Percentiles rank a stretch among this genome's conserved stretches.
phyloP scores from a whole-genome alignment of 441 rosid species.

The Adansonia grandidieri region DNA sequence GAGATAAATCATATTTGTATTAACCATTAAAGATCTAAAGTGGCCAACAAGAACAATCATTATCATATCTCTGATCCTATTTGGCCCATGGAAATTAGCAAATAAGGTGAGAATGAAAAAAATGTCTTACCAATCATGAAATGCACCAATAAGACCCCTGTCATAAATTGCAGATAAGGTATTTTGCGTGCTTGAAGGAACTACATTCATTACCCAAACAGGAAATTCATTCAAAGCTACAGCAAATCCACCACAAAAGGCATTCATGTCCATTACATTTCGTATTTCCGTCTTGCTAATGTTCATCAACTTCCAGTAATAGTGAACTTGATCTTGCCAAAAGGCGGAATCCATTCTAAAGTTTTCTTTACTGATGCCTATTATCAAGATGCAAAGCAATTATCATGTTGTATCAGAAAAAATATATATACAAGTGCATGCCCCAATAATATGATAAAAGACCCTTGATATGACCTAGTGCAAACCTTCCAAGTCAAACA shows the following conservation, averaged over 20 bases:
- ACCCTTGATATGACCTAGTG: not conserved
- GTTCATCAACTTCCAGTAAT: conserved; percentile 74
- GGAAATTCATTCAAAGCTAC: conserved; percentile 67
- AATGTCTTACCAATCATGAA: conserved; percentile 83
- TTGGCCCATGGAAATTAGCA: conserved; percentile 16
- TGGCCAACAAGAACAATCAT: conserved; percentile 4
- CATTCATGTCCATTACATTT: conserved; percentile 94
- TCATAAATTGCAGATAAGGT: conserved; percentile 77
- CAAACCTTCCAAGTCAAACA: conserved; percentile 21
- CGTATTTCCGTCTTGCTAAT: conserved; percentile 57
- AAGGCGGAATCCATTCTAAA: conserved; percentile 49
- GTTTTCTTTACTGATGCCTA: conserved; percentile 72
- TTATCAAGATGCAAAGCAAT: conserved; percentile 14
- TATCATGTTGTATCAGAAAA: no score
- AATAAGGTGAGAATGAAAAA: conserved; percentile 16
- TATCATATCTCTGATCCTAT: not conserved
- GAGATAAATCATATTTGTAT: conserved; percentile 18
- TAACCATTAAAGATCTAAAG: not conserved
- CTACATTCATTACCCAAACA: conserved; percentile 92
- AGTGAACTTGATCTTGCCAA: conserved; percentile 75
- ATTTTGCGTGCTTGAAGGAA: conserved; percentile 68
- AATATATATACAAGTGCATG: no score
- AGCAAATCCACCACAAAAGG: conserved; percentile 84
- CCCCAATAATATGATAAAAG: no score
- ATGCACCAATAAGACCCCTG: conserved; percentile 80